Conservation (phyloP, 129 eudicot genomes). For the Chrysanthemum makinoi region DNA sequence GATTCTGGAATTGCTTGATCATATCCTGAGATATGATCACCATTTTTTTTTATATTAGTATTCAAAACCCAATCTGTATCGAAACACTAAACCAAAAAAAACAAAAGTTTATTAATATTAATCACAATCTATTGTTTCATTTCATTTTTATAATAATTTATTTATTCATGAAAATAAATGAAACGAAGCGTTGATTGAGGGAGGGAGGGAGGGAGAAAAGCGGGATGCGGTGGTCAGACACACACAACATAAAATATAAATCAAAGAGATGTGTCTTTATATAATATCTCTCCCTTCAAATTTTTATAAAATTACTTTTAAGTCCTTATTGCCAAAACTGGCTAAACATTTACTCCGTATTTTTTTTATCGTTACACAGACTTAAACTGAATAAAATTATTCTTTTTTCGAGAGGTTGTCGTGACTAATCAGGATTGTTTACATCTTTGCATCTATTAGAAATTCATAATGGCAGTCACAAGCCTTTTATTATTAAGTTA, state of each 20-base stretch:
- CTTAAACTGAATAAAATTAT: too few relatives aligned
- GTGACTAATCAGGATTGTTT: too few relatives aligned
- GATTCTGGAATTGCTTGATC: constrained; percentile 54
- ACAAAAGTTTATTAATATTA: neutral
- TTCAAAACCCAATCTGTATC: constrained; percentile 20
- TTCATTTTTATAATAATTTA: neutral
- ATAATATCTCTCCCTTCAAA: too few relatives aligned
- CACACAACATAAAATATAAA: neutral
- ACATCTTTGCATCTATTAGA: too few relatives aligned
- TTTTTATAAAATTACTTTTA: too few relatives aligned
- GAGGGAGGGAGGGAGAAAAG: constrained; percentile 5
- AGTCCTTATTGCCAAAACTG: too few relatives aligned
- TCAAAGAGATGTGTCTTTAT: too few relatives aligned
- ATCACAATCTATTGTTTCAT: constrained; percentile 3
- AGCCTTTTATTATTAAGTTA: too few relatives aligned
- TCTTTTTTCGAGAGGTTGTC: too few relatives aligned
- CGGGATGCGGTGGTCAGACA: constrained; percentile 20
- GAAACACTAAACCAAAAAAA: constrained; percentile 24
- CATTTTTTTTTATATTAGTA: constrained; percentile 34
- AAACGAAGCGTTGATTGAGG: constrained; percentile 29
- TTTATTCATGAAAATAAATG: neutral
- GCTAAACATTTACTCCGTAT: too few relatives aligned
- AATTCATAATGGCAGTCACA: too few relatives aligned
- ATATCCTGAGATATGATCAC: constrained; percentile 56
- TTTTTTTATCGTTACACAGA: too few relatives aligned